Percentiles rank a stretch among this genome's conserved stretches.
Conservation (phyloP, 768 basidiomycete species). For the Podaxis sp. region DNA sequence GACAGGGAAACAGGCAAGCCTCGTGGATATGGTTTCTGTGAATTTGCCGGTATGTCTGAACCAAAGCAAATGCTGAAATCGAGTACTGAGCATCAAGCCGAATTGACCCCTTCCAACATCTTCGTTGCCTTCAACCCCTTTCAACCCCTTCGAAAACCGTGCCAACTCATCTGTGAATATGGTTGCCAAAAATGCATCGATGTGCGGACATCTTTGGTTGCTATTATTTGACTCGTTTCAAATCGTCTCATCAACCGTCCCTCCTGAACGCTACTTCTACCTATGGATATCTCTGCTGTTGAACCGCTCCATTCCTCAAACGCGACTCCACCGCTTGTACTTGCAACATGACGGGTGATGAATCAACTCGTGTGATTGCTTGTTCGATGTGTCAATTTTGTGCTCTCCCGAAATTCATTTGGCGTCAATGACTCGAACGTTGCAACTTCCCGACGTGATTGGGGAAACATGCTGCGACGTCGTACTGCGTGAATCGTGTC, state of each 20-base stretch:
- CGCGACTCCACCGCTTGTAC: not conserved
- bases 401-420: constrained; percentile 11
- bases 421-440: constrained; percentile 12
- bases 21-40: constrained; percentile 91
- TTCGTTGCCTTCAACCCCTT: not conserved
- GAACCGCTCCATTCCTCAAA: constrained; percentile 3
- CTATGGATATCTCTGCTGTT: constrained; percentile 8
- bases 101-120: constrained; percentile 35
- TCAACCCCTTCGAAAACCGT: not conserved
- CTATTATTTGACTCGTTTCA: constrained; percentile 9
- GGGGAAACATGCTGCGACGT: constrained; percentile 11
- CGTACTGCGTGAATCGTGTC: constrained; percentile 10
- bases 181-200: not conserved
- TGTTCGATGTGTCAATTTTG: constrained; percentile 5
- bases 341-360: not conserved
- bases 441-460: not conserved
- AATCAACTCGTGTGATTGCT: constrained; percentile 8
- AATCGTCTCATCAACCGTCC: not conserved
- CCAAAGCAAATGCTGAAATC: constrained; percentile 26
- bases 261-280: not conserved
- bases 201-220: not conserved
- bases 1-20: constrained; percentile 94
- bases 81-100: constrained; percentile 21
- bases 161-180: not conserved
- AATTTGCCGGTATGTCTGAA: constrained; percentile 75